A percentile compares a stretch with the other conserved stretches of the same genome.
Evolutionary conservation across 2,329 filamentous ascomycete species (phyloP).

Genomic region (Hypoxylon sp.): DNA sequence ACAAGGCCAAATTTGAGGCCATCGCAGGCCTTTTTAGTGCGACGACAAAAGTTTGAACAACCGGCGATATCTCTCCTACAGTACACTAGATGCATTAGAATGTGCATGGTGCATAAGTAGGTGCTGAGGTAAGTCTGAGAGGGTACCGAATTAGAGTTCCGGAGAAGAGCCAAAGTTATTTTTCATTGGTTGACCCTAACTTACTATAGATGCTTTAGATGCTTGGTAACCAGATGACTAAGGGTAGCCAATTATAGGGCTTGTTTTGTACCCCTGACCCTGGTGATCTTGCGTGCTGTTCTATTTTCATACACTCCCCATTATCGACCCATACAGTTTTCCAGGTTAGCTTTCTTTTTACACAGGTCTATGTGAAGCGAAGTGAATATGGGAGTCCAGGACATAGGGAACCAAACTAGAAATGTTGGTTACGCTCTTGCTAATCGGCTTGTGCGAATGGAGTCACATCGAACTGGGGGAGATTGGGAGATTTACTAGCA

Average conservation of each 20-base stretch:
- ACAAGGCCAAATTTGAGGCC: constrained; percentile 13
- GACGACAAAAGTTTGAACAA: background rate
- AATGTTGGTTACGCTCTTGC: constrained; percentile 17
- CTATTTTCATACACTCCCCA: constrained; percentile 40
- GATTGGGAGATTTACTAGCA: constrained; percentile 8
- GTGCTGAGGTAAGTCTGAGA: constrained; percentile 41
- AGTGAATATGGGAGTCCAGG: constrained; percentile 9
- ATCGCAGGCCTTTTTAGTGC: constrained; percentile 14
- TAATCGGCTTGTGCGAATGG: constrained; percentile 37
- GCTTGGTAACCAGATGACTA: constrained; percentile 46
- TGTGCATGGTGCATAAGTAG: constrained; percentile 41
- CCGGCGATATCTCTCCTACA: constrained; percentile 4
- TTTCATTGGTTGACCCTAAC: constrained; percentile 15
- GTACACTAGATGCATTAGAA: constrained; percentile 29
- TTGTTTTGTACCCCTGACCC: constrained; percentile 24
- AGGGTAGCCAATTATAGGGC: constrained; percentile 41
- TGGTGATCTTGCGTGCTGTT: constrained; percentile 33
- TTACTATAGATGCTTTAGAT: constrained; percentile 25
- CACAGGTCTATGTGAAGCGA: background rate
- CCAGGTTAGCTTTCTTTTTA: background rate
- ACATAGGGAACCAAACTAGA: background rate
- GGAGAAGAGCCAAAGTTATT: constrained; percentile 15
- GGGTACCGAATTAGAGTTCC: constrained; percentile 36
- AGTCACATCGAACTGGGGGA: constrained; percentile 23
- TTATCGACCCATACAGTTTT: constrained; percentile 18